Percentiles rank a stretch among this genome's conserved stretches.
These are phyloP conservation scores for Lipomyces mesembrius DNA, from an alignment of 805 yeast genomes.

Conservation along the genomic window DNA sequence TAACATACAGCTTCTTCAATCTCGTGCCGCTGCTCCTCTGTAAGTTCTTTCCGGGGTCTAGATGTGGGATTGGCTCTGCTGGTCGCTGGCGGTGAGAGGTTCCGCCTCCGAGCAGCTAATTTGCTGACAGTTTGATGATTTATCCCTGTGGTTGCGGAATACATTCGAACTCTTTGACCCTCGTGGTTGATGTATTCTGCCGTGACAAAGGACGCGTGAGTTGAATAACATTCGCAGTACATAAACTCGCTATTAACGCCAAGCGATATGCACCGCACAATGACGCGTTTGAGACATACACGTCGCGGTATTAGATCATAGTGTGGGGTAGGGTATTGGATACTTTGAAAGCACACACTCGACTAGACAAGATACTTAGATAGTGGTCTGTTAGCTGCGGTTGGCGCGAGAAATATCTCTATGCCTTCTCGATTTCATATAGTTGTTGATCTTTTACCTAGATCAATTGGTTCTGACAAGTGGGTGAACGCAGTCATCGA, in stretches of 20 bases:
- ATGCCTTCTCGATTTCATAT: slow-evolving; percentile 29
- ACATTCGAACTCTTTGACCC: slow-evolving; percentile 10
- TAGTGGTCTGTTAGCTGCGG: neutral
- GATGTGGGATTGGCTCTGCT: slow-evolving; percentile 13
- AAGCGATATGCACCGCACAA: neutral
- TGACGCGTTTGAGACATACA: neutral
- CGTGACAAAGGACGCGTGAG: neutral
- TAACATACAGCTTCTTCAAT: slow-evolving; percentile 60
- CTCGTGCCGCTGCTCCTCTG: slow-evolving; percentile 66
- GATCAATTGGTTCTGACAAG: slow-evolving; percentile 7
- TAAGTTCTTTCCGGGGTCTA: slow-evolving; percentile 37
- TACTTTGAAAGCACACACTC: too few relatives aligned
- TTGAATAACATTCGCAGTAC: neutral
- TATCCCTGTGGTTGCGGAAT: slow-evolving; percentile 20
- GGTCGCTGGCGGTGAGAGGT: slow-evolving; percentile 23
- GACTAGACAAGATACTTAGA: too few relatives aligned
- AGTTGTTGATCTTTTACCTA: slow-evolving; percentile 23
- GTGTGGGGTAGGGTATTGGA: neutral
- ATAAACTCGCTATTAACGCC: neutral
- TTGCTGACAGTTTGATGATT: slow-evolving; percentile 23
- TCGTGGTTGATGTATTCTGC: neutral
- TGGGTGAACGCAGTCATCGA: slow-evolving; percentile 16
- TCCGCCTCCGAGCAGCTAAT: slow-evolving; percentile 24
- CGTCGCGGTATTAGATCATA: neutral
- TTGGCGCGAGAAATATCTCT: neutral